These are phyloP conservation scores for Kentomonas sorsogonicus DNA, from an alignment of 208 protist genomes.

Conservation along the genomic window DNA sequence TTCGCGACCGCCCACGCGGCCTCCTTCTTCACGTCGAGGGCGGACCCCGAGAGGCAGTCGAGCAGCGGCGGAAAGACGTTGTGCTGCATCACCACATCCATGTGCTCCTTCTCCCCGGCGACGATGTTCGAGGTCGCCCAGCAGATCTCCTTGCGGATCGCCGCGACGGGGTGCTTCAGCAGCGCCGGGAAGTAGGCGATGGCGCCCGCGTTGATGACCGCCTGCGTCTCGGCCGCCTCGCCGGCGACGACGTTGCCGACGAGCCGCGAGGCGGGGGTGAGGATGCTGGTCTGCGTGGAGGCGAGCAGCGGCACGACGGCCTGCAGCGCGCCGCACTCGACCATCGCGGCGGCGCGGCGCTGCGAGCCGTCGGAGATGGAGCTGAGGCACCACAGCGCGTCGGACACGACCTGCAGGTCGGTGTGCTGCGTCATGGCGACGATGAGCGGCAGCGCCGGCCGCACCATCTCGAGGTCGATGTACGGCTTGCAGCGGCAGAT, in stretches of 20 bases:
- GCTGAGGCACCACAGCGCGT: conserved; percentile 96
- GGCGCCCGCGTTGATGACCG: conserved; percentile 90
- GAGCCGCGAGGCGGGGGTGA: conserved; percentile 95
- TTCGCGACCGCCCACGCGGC: conserved; percentile 98
- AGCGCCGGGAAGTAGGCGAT: conserved; percentile 77
- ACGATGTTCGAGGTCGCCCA: conserved; percentile 99
- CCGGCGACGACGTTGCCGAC: conserved; percentile 99
- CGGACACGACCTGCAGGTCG: conserved; percentile 94
- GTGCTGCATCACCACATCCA: conserved; percentile 88
- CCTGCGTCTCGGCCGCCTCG: conserved; percentile 94
- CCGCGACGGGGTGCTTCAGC: conserved; percentile 75
- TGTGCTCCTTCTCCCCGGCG: conserved; percentile 93
- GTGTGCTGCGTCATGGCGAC: conserved; percentile 70
- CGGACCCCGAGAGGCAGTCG: conserved; percentile 67
- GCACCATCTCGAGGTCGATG: conserved; percentile 69
- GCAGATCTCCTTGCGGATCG: conserved; percentile 97
- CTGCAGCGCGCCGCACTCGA: conserved; percentile 85
- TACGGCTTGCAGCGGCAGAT: conserved; percentile 96
- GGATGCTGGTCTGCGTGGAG: conserved; percentile 52
- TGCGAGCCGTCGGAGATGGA: conserved; percentile 96
- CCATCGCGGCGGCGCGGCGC: conserved; percentile 93
- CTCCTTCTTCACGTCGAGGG: conserved; percentile 97
- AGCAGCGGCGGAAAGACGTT: conserved; percentile 93
- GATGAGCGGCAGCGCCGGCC: conserved; percentile 86
- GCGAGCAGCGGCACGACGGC: conserved; percentile 93